Base-by-base conservation (phyloP, 2,329 filamentous ascomycete species). In the Ophiocordyceps camponoti-leonardi region DNA sequence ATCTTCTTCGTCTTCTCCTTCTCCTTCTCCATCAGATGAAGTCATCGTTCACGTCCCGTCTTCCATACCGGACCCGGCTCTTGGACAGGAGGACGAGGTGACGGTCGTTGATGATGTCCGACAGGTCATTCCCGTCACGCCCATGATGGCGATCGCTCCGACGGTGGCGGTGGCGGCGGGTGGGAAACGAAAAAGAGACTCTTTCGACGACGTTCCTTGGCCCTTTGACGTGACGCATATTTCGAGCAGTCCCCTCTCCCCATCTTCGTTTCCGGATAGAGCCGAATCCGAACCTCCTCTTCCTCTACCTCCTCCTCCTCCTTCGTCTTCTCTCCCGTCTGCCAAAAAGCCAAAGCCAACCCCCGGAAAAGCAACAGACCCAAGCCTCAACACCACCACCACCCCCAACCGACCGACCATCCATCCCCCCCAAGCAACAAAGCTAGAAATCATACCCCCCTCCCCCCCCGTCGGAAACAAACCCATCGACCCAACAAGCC, bases 361-460 rank as follows among this genome's bases (percentile, higher is more conserved):
- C 33, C n/a, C 18, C 12, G 14, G 8, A 14, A 16, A 10, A 37
- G 33, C n/a, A n/a, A n/a, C 33, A 14, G 14, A n/a, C 33, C 6
- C 33, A 4, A 16, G 11, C 13, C 6, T 8, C 2, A 14, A 37
- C n/a, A 6, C 33, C 10, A 37, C 3, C 33, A 37, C 3, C 33
- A 18, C 12, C 33, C 6, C 50, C 6, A 43, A 44, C 8, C 50
- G 50, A 6, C 46, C 53, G 23, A 43, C 58, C 31, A 56, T 57
- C 43, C 51, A 57, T 26, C 59, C 58, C 23, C 23, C 4, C 4
- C 5, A 4, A 26, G 8, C 23, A 26, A 26, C 23, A 4, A 8
- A 26, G 23, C 58, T 74, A 6, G 68, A 72, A 42, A 75, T 84
- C 43, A 61, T 62, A 3, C 63, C 79, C 0, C 70, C 73, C 0